Evolutionary conservation across 2,329 filamentous ascomycete species (phyloP).

Genomic region (Triangularia verruculosa): DNA sequence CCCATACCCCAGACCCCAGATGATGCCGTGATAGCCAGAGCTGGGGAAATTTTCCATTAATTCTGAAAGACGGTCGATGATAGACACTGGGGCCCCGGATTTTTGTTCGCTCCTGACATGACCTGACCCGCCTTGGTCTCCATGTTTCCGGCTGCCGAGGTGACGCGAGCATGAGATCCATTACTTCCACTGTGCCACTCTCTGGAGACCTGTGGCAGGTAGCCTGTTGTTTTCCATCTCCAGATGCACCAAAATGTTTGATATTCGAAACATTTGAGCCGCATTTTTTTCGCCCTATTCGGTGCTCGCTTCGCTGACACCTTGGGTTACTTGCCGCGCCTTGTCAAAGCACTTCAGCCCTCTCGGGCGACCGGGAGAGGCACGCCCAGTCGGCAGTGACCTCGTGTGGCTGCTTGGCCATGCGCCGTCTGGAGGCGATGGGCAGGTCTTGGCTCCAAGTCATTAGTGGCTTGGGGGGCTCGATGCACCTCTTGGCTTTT

Average conservation of each 20-base stretch:
- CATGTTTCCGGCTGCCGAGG: constrained; percentile 2
- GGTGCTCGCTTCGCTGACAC: neutral
- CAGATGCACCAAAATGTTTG: neutral
- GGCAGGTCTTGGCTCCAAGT: constrained; percentile 15
- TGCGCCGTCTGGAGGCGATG: too few relatives aligned
- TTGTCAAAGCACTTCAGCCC: constrained; percentile 5
- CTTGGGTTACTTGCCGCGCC: neutral
- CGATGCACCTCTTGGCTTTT: constrained; percentile 6
- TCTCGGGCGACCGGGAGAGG: constrained; percentile 6
- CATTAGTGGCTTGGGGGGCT: constrained; percentile 15
- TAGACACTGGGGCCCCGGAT: constrained; percentile 5
- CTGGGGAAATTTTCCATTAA: neutral
- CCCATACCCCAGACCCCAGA: neutral
- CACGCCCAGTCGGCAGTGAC: constrained; percentile 24
- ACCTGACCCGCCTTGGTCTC: constrained; percentile 2
- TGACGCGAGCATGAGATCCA: neutral
- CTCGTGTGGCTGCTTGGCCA: neutral
- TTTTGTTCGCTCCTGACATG: neutral
- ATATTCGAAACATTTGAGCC: neutral
- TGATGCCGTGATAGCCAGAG: neutral
- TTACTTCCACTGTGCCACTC: neutral
- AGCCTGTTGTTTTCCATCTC: neutral
- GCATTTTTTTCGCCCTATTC: neutral
- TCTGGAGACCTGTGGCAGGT: neutral
- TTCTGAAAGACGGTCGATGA: neutral